phyloP scores from a whole-genome alignment of 768 basidiomycete genomes.

The Serendipita sp. region DNA sequence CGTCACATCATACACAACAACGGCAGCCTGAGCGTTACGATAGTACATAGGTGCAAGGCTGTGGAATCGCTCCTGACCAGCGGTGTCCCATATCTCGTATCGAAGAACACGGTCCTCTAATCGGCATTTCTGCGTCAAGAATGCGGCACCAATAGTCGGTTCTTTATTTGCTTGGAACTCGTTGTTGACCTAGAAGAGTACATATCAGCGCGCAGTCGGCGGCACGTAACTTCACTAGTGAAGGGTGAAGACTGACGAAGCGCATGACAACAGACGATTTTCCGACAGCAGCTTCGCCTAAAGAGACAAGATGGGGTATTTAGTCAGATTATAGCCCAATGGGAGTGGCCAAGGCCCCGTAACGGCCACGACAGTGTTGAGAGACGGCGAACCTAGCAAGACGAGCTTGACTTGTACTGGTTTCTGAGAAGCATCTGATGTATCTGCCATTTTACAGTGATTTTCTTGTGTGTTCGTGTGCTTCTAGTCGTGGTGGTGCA shows the following conservation, averaged over 20 bases:
- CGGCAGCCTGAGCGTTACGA: constrained; percentile 93
- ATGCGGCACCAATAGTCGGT: constrained; percentile 94
- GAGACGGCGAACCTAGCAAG: constrained; percentile 53
- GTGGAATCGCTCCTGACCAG: constrained; percentile 93
- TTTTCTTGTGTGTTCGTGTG: neutral
- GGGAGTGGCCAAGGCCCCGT: constrained; percentile 1
- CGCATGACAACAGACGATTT: constrained; percentile 97
- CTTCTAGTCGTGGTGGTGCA: neutral
- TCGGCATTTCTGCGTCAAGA: constrained; percentile 88
- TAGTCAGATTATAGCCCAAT: neutral
- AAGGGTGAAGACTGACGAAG: constrained; percentile 46
- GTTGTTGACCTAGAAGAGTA: constrained; percentile 56
- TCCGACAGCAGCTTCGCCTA: constrained; percentile 96
- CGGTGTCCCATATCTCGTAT: constrained; percentile 97
- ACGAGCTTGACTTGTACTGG: constrained; percentile 98
- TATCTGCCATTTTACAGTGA: constrained; percentile 41
- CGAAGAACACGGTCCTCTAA: constrained; percentile 85
- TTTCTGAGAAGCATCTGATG: constrained; percentile 53
- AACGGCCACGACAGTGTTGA: neutral
- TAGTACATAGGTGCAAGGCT: constrained; percentile 99
- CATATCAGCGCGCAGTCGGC: neutral
- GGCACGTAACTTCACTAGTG: neutral
- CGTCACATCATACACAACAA: constrained; percentile 96
- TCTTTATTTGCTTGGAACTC: constrained; percentile 99
- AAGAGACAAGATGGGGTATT: constrained; percentile 7